phyloP scores from a whole-genome alignment of 2,329 filamentous ascomycete species.

The Aspergillus fructus region DNA sequence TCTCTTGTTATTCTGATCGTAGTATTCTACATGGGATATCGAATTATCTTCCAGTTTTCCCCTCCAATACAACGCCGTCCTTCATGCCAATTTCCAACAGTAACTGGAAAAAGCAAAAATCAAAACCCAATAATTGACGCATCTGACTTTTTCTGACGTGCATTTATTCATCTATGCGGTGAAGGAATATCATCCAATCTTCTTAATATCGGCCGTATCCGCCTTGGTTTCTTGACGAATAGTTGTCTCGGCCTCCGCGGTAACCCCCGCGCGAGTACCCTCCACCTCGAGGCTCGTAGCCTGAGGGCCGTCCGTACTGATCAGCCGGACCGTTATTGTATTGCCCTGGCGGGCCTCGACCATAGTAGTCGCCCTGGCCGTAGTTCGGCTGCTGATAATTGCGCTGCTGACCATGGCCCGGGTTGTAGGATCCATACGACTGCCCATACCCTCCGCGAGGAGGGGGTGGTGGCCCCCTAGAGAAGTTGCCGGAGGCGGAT shows the following conservation, averaged over 20 bases:
- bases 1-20: conserved; percentile 1
- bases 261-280: conserved; percentile 24
- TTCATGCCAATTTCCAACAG: conserved; percentile 5
- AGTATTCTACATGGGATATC: conserved; percentile 6
- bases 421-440: conserved; percentile 1
- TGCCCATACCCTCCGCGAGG: conserved; percentile 34
- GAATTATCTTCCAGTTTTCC: neutral
- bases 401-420: conserved; percentile 23
- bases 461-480: conserved; percentile 40
- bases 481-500: conserved; percentile 31
- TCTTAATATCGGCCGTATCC: conserved; percentile 41
- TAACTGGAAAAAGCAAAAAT: conserved; percentile 9
- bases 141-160: neutral
- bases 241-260: conserved; percentile 29
- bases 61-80: conserved; percentile 12
- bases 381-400: conserved; percentile 19
- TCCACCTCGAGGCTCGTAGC: conserved; percentile 27
- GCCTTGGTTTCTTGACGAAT: conserved; percentile 32
- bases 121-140: neutral
- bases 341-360: conserved; percentile 22
- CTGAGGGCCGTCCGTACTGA: conserved; percentile 26
- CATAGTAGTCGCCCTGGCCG: conserved; percentile 25
- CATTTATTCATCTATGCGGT: neutral
- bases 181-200: neutral
- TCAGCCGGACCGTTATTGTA: conserved; percentile 24